Base-by-base conservation (phyloP, 2,329 filamentous ascomycete genomes). In the Coniochaeta pulveracea region DNA sequence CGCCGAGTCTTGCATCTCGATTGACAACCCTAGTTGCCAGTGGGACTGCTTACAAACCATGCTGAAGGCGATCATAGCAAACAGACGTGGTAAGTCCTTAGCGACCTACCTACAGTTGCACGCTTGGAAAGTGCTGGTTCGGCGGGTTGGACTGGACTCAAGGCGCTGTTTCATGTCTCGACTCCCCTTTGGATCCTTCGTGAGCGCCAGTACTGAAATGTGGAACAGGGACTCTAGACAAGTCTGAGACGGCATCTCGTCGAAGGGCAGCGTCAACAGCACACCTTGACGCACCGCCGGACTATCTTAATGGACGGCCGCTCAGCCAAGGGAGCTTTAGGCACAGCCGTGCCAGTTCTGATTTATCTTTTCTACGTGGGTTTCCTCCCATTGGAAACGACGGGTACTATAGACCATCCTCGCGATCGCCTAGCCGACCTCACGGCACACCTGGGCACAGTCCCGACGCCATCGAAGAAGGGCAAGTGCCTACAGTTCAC, bases 41-140 rank as follows among this genome's bases (percentile, higher is more conserved):
- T 78, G 80, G 49, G 71, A 75, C 47, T 88, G 83, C 50, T 68
- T 96, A 26, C 79, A 80, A 32, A 69, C 78, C 16, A 79, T 94
- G 42, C 58, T 94, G 37, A 72, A 76, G 48, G 75, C 76, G 23
- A 74, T 88, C 23, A 71, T 91, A 43, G 59, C 70, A 31, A 68
- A 68, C 46, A 71, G 73, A 56, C 69, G 71, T 63, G 80, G 85
- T 89, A 60, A 66, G 74, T 66, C 26, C 19, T 24, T 23, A n/a
- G n/a, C n/a, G n/a, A n/a, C n/a, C n/a, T 31, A 7, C n/a, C 15
- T 19, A 31, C 28, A 31, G 4, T 9, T 14, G 7, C n/a, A 31
- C 22, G 19, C n/a, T 14, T 31, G 28, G 18, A n/a, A 31, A 21
- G 11, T n/a, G n/a, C 21, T 15, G 11, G 6, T 14, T 31, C n/a